phyloP scores from a whole-genome alignment of 2,329 filamentous ascomycete genomes.

The Colletotrichum tropicale region DNA sequence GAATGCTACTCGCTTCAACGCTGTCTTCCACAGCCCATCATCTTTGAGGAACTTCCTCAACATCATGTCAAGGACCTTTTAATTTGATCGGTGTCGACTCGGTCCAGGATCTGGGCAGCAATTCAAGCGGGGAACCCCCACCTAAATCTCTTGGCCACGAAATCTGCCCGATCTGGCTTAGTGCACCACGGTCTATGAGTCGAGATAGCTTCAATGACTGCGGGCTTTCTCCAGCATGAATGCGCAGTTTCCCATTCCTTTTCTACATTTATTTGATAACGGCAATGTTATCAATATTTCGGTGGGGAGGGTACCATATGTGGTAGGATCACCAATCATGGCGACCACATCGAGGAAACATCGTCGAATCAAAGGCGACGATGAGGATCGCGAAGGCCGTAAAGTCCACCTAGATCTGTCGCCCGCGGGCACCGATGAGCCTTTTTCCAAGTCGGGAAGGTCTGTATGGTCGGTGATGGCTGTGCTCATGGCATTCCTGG shows the following conservation, averaged over 20 bases:
- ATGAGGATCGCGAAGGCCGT: not conserved
- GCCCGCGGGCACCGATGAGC: not conserved
- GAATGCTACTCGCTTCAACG: too few species aligned
- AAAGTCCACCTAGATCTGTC: not conserved
- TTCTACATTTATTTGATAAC: not conserved
- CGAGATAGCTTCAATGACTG: not conserved
- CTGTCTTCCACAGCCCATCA: too few species aligned
- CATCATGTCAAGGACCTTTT: not conserved
- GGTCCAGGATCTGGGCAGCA: not conserved
- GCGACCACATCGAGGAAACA: not conserved
- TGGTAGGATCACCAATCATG: not conserved
- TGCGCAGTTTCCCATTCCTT: not conserved
- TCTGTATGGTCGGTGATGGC: not conserved
- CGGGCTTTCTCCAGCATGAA: not conserved
- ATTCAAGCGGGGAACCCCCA: not conserved
- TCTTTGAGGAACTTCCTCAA: accelerated
- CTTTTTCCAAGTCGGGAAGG: not conserved
- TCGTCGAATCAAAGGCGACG: not conserved
- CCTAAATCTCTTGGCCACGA: not conserved
- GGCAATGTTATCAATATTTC: not conserved
- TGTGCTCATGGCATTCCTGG: not conserved
- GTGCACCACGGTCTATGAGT: not conserved
- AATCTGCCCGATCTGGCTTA: not conserved
- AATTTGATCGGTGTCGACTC: too few species aligned
- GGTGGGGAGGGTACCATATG: not conserved